phyloP scores from a whole-genome alignment of 495 filamentous ascomycete species.

The Podospora appendiculata region DNA sequence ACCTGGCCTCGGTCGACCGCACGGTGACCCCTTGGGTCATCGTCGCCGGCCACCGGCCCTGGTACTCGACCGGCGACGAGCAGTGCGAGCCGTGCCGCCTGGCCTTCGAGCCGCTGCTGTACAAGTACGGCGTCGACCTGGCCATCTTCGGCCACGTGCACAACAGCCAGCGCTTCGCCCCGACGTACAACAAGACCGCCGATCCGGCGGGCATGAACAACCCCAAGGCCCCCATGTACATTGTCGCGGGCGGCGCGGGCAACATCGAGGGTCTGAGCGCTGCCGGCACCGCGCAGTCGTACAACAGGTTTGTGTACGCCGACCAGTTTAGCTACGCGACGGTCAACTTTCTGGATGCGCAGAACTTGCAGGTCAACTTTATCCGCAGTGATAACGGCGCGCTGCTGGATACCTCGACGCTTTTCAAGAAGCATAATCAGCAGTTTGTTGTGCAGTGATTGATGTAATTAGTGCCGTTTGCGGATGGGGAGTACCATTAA shows the following conservation, averaged over 20 bases:
- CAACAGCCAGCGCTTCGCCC: slow-evolving; percentile 22
- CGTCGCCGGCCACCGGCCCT: slow-evolving; percentile 53
- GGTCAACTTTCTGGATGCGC: slow-evolving; percentile 23
- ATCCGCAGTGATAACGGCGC: slow-evolving; percentile 42
- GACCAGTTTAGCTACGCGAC: slow-evolving; percentile 49
- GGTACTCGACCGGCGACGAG: slow-evolving; percentile 41
- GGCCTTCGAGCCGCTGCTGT: slow-evolving; percentile 51
- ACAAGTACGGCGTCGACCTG: slow-evolving; percentile 54
- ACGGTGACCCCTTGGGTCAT: slow-evolving; percentile 49
- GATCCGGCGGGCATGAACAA: slow-evolving; percentile 42
- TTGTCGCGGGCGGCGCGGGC: slow-evolving; percentile 35
- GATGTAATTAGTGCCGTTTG: background rate
- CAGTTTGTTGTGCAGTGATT: slow-evolving; percentile 41
- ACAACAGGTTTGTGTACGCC: slow-evolving; percentile 47
- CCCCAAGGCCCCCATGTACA: slow-evolving; percentile 50
- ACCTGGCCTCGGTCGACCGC: slow-evolving; percentile 40
- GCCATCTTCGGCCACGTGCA: slow-evolving; percentile 56
- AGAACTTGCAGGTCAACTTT: slow-evolving; percentile 28
- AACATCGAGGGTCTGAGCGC: slow-evolving; percentile 35
- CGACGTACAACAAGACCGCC: slow-evolving; percentile 31
- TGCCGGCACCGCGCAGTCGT: slow-evolving; percentile 33
- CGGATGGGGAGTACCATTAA: background rate
- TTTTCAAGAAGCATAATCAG: slow-evolving; percentile 44
- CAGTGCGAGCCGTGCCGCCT: slow-evolving; percentile 46
- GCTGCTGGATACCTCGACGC: slow-evolving; percentile 41